Evolutionary conservation across 169 alveolate species (phyloP).

Genomic region (Plasmodium billcollinsi): DNA sequence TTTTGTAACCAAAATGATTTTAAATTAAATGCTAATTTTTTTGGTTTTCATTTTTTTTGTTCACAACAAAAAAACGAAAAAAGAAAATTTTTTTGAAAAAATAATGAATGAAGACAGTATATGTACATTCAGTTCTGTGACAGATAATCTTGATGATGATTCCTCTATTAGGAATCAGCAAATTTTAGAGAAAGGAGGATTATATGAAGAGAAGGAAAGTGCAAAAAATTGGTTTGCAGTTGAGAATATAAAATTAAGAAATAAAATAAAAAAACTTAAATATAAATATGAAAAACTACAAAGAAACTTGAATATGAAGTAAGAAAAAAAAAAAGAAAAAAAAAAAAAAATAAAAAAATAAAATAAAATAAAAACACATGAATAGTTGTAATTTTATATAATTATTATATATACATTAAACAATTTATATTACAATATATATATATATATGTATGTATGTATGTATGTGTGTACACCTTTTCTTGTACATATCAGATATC

Average conservation of each 20-base stretch:
- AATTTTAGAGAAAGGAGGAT: no score
- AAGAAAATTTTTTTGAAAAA: no score
- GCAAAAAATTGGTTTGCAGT: slow-evolving; percentile 35
- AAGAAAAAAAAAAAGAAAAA: background rate
- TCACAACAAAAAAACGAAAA: no score
- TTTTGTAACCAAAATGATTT: no score
- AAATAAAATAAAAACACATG: background rate
- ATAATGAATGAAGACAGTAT: no score
- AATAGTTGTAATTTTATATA: background rate
- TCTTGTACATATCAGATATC: slow-evolving; percentile 4
- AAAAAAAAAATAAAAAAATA: background rate
- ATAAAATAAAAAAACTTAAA: slow-evolving; percentile 39
- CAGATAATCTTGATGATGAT: no score
- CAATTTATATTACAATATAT: background rate
- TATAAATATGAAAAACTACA: slow-evolving; percentile 17
- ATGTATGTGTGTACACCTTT: background rate
- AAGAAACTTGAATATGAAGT: slow-evolving; percentile 21
- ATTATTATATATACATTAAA: no score
- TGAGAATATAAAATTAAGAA: slow-evolving; percentile 62
- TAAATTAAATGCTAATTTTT: no score
- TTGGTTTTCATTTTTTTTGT: no score
- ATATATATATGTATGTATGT: background rate
- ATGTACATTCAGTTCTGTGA: no score
- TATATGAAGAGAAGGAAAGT: background rate
- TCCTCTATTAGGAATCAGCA: no score